Base-by-base conservation (phyloP, 23 red algal genomes). In the Gracilariopsis chorda region DNA sequence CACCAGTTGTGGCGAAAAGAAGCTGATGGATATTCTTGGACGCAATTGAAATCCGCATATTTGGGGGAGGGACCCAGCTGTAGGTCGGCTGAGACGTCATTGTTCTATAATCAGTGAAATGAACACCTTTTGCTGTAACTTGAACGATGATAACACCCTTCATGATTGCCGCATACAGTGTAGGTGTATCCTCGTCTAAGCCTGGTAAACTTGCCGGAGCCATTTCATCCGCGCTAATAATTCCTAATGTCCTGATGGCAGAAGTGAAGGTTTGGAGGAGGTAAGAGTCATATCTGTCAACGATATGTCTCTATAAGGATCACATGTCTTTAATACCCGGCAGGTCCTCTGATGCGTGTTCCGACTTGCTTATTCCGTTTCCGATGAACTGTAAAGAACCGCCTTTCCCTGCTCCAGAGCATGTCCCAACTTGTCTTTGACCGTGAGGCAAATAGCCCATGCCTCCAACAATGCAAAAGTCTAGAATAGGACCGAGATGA, bases 271-370 rank as follows among this genome's bases (percentile, higher is more conserved):
- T 87, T 58, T 94, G 65, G 20, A 96, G 61, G 21, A 99, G 79
- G 36, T 94, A 90, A 17, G 89, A 88, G 53, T 96, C 82, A 30
- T 92, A 91, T 51, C 80, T 61, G n/a, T 89, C 72, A 55, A 40
- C 59, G 14, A 80, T 51, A 46, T 82, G 75, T 21, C 81, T 77
- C 46, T 71, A 59, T 84, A 99, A 79, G 4, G 97, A 90, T 64
- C 87, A 99, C 51, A 99, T 68, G 30, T 84, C 93, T 70, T 99
- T 99, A 57, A 99, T 94, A 19, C 96, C 96, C 0, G 78, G 82
- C 23, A 95, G 71, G 46, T 95, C 84, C 44, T 88, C 92, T 21
- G 92, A 90, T 4, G 96, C 96, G 25, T 95, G 87, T 52, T 99
- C 97, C 1, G 89, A 78, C 51, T 96, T 94, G 69, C 93, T 87